These are phyloP conservation scores for Pseudopyrenochaeta lycopersici DNA, from an alignment of 2,329 filamentous ascomycete species.

Conservation along the genomic window DNA sequence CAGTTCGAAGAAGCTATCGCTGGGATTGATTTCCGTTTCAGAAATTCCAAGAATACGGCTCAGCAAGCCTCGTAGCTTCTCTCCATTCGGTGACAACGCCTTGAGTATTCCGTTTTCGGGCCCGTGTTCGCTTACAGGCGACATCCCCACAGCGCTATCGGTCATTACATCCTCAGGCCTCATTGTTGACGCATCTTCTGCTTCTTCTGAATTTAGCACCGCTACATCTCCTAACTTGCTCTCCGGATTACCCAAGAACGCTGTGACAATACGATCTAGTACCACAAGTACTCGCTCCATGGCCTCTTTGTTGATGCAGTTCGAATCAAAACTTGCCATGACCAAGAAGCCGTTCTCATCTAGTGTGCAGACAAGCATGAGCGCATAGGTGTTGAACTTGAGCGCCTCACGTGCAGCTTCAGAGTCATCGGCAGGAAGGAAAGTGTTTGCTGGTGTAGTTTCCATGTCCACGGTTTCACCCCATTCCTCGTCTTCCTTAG, in stretches of 20 bases:
- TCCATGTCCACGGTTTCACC: conserved; percentile 18
- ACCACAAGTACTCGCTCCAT: conserved; percentile 65
- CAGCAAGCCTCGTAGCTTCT: conserved; percentile 35
- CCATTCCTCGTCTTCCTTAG: conserved; percentile 40
- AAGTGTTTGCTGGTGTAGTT: conserved; percentile 57
- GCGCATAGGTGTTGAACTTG: conserved; percentile 65
- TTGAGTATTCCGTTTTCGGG: conserved; percentile 6
- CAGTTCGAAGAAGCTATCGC: conserved; percentile 56
- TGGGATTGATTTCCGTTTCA: conserved; percentile 45
- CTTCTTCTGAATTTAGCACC: conserved; percentile 38
- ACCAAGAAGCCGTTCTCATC: conserved; percentile 65
- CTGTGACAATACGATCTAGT: conserved; percentile 61
- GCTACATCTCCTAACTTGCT: conserved; percentile 40
- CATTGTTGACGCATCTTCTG: conserved; percentile 35
- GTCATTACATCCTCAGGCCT: conserved; percentile 30
- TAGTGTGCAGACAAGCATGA: conserved; percentile 72
- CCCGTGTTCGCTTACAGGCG: conserved; percentile 12
- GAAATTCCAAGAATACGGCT: conserved; percentile 39
- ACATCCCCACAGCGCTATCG: conserved; percentile 30
- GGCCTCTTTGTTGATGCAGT: conserved; percentile 61
- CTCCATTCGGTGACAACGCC: conserved; percentile 32
- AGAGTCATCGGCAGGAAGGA: conserved; percentile 64
- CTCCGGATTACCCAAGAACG: conserved; percentile 57
- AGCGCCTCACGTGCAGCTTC: conserved; percentile 69
- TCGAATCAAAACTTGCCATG: conserved; percentile 72